Base-by-base conservation (phyloP, 106 monocot species). In the Dioscorea alata region DNA sequence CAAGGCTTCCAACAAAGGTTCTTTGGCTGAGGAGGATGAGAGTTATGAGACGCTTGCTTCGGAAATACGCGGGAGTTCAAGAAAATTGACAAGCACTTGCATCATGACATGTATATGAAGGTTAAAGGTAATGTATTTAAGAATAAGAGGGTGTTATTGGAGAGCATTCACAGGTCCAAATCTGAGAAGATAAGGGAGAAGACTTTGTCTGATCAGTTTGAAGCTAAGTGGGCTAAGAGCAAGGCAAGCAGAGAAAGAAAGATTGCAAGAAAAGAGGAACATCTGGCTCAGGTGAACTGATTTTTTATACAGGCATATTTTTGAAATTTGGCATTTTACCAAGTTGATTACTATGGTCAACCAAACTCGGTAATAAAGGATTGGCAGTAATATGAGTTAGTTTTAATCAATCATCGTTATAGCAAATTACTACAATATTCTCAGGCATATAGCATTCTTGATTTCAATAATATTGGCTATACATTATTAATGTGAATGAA, bases 1-100 rank as follows among this genome's bases (percentile, higher is more conserved):
- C 83, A 54, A 79, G 83, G 67, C 83, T 84, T 23, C 84, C 84
- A 2, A 80, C 84, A 2, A 84, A 80, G 70, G 33, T 84, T 52
- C 76, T 84, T 20, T 84, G 80, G 80, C 76, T 84, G 84, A 79
- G 80, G 53, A 74, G 80, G 52, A 80, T 80, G 74, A 65, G 80
- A 18, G 80, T 80, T 66, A 52, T 80, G 50, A 74, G 80, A 35
- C 80, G 74, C 42, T 58, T 80, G 64, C 65, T 80, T 13, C 62
- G 74, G 65, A 80, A 80, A 50, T 80, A 80, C 35, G n/a, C 69
- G 74, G 6, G 74, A 80, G 4, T 53, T 70, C 2, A 80, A 80
- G 70, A 80, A 80, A 33, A 80, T 80, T 66, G 80, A 80, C 60
- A 80, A 80, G 35, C 80, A 80, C 60, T 74, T 80, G 80, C 74